These are phyloP conservation scores for Ophiostoma perfectum DNA, from an alignment of 2,329 filamentous ascomycete species.

Conservation along the genomic window DNA sequence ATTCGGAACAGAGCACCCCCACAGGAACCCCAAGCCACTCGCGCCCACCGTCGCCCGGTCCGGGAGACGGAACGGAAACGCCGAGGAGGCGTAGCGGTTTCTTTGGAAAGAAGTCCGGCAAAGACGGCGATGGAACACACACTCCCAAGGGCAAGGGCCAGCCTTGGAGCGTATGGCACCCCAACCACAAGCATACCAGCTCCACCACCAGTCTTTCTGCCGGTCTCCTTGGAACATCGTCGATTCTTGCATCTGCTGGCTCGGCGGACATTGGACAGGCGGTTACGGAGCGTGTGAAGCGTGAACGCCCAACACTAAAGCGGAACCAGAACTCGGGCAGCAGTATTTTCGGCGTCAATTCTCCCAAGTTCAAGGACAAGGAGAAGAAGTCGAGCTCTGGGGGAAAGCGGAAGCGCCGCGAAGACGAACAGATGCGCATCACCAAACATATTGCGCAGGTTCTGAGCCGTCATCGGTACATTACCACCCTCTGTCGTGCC, in stretches of 20 bases:
- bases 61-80: constrained; percentile 28
- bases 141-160: constrained; percentile 14
- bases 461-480: constrained; percentile 72
- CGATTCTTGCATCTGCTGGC: constrained; percentile 46
- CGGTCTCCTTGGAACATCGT: constrained; percentile 50
- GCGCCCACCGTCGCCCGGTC: constrained; percentile 38
- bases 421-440: constrained; percentile 39
- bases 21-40: constrained; percentile 40
- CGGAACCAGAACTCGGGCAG: constrained; percentile 23
- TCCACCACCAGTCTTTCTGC: constrained; percentile 38
- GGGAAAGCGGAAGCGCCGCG: constrained; percentile 24
- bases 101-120: constrained; percentile 38
- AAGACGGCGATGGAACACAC: neutral
- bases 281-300: constrained; percentile 42
- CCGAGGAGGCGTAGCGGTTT: constrained; percentile 37
- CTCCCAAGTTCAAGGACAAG: constrained; percentile 23
- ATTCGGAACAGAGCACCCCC: constrained; percentile 41
- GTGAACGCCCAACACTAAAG: constrained; percentile 29
- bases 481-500: constrained; percentile 76
- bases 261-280: constrained; percentile 41
- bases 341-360: constrained; percentile 22
- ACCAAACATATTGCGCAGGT: constrained; percentile 61
- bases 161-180: constrained; percentile 22
- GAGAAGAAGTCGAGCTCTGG: neutral
- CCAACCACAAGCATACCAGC: constrained; percentile 20